These are phyloP conservation scores for Boletus vermiculosoides DNA, from an alignment of 768 basidiomycete genomes.

Conservation along the genomic window DNA sequence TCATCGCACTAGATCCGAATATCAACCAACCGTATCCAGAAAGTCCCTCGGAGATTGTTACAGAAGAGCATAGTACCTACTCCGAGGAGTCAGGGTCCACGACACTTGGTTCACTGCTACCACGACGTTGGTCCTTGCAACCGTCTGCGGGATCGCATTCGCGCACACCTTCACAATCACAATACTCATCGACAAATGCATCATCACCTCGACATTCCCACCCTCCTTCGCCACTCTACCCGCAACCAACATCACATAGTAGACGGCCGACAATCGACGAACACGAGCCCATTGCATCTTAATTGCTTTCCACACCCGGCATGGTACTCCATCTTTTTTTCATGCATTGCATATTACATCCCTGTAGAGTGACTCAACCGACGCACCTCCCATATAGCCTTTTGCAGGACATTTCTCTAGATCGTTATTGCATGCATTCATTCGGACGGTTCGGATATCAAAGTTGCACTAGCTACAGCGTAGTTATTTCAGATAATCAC, in stretches of 20 bases:
- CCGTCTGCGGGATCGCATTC: conserved; percentile 31
- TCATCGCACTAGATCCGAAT: conserved; percentile 39
- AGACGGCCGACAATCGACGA: conserved; percentile 36
- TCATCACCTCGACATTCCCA: conserved; percentile 33
- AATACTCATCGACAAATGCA: conserved; percentile 29
- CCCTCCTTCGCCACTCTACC: conserved; percentile 30
- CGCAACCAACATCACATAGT: conserved; percentile 29
- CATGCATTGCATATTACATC: conserved; percentile 3
- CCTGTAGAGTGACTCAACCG: conserved; percentile 2
- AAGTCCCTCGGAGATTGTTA: conserved; percentile 26
- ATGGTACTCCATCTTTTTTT: conserved; percentile 1
- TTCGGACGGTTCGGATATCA: conserved; percentile 1
- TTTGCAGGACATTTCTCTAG: conserved; percentile 24
- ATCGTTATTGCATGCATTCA: conserved; percentile 7
- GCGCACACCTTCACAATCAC: conserved; percentile 32
- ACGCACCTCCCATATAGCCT: conserved; percentile 1
- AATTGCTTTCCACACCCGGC: conserved; percentile 1
- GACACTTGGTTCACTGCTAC: conserved; percentile 35
- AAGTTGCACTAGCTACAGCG: neutral
- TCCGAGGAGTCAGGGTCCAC: conserved; percentile 37
- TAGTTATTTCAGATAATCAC: conserved; percentile 1
- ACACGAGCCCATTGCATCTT: conserved; percentile 18
- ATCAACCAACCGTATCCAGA: conserved; percentile 47
- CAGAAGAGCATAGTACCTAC: conserved; percentile 27
- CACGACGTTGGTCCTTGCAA: conserved; percentile 34